phyloP scores from a whole-genome alignment of 139 green algal genomes.

The Deuterostichococcus epilithicus region DNA sequence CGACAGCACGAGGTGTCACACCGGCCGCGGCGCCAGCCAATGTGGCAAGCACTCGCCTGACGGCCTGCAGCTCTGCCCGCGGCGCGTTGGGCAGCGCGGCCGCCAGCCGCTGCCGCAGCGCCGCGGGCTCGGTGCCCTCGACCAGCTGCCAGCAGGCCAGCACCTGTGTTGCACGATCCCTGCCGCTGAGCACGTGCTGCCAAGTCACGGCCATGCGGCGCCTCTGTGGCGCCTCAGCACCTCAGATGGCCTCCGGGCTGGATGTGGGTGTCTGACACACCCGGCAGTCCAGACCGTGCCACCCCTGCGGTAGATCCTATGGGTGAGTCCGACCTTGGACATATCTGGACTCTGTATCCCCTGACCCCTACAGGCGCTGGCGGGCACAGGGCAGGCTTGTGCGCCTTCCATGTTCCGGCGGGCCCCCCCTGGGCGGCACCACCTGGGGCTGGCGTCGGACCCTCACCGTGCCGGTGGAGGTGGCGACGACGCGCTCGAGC shows the following conservation, averaged over 20 bases:
- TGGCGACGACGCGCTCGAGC: conserved; percentile 59
- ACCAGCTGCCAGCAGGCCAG: conserved; percentile 63
- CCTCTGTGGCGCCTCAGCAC: no score
- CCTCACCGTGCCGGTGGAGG: conserved; percentile 24
- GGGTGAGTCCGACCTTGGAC: no score
- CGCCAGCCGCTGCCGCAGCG: conserved; percentile 22
- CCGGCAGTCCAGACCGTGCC: no score
- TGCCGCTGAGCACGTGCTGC: no score
- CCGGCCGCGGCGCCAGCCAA: no score
- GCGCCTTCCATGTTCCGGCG: background rate
- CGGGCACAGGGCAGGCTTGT: no score
- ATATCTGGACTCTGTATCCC: no score
- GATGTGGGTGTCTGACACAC: no score
- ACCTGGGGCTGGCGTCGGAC: background rate
- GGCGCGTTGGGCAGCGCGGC: conserved; percentile 51
- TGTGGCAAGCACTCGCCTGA: background rate
- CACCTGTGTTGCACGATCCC: conserved; percentile 18
- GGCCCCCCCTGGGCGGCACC: background rate
- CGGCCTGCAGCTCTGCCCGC: background rate
- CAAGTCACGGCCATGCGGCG: no score
- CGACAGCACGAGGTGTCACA: background rate
- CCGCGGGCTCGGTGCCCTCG: conserved; percentile 2
- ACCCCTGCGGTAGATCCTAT: no score
- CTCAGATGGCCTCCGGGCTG: no score
- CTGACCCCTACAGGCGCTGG: no score